Evolutionary conservation across 2,329 filamentous ascomycete genomes (phyloP), one percentile per base, ranked within the genome.

Genomic region (Ceratocystis alfenasii): DNA sequence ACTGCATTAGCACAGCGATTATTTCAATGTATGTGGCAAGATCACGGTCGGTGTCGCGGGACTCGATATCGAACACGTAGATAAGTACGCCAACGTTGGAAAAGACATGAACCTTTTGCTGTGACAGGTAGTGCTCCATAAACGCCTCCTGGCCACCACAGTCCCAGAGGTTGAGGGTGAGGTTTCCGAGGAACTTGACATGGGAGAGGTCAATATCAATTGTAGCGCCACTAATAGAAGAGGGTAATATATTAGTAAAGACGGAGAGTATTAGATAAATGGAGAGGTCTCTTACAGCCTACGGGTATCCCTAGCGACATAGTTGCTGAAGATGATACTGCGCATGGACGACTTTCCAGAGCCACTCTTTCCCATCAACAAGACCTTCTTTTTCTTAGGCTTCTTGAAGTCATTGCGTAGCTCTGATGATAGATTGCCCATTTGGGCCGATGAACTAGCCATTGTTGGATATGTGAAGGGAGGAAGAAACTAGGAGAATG

Each of bases 21-120:
- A 97, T 94, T 70, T 89, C 88, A 64, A 87, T 86, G 79, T 97
- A 99, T 67, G 91, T 96, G 66, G 93, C 86, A 64, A 97, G 84
- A 74, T 99, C 94, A 71, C 90, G 88, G 69, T 94, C 89, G 71
- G 96, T 90, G 75, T 97, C 94, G 74, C 91, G 88, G 20, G 90
- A 95, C 75, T 97, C 94, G 70, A 97, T 95, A 75, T 99, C 94
- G 77, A 99, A 99, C 75, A 99, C 94, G 79, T 99, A 99, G 76
- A 99, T 97, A 67, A 99, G 84, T 63, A 97, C 94, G 63, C 92
- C 93, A 68, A 96, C 94, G 74, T 94, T 93, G 73, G 87, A 90
- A 78, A 99, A 99, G 75, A 99, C 93, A 77, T 97, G 94, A 66
- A 90, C 87, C 68, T 94, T 89, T 78, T 97, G 94, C 72, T 95